These are phyloP conservation scores for Capsicum chinense DNA, from an alignment of 257 asterid species.

Conservation along the genomic window DNA sequence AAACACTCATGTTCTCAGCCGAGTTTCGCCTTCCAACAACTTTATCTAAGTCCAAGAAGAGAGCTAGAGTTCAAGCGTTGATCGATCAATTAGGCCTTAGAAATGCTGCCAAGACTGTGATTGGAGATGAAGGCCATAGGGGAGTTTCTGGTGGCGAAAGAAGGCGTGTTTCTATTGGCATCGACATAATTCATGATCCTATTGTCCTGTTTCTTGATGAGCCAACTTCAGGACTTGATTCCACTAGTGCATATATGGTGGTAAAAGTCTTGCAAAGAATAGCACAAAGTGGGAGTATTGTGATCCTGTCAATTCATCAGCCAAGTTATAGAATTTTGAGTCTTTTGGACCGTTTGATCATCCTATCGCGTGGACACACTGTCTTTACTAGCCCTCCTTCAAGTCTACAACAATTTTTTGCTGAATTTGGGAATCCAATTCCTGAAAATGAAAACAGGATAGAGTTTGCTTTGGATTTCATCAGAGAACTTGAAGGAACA, in stretches of 20 bases:
- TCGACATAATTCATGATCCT: conserved; percentile 53
- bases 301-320: conserved; percentile 72
- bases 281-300: conserved; percentile 59
- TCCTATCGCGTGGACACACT: conserved; percentile 47
- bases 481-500: conserved; percentile 44
- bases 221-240: conserved; percentile 75
- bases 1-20: conserved; percentile 53
- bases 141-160: conserved; percentile 58
- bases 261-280: conserved; percentile 57
- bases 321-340: conserved; percentile 39
- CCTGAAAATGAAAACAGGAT: conserved; percentile 45
- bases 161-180: conserved; percentile 53
- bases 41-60: conserved; percentile 41
- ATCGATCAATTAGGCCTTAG: conserved; percentile 49
- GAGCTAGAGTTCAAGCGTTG: conserved; percentile 43
- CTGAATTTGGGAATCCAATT: conserved; percentile 46
- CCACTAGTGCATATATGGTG: conserved; percentile 71
- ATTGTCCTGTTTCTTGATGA: conserved; percentile 62
- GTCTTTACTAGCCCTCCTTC: conserved; percentile 44
- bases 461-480: conserved; percentile 49
- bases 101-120: conserved; percentile 50
- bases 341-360: conserved; percentile 44
- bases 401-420: conserved; percentile 35
- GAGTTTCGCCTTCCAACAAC: conserved; percentile 48
- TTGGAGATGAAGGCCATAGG: conserved; percentile 55